Evolutionary conservation across 331 rosid species (phyloP), one percentile per base, ranked within the genome.

Genomic region (Malus hybrid): DNA sequence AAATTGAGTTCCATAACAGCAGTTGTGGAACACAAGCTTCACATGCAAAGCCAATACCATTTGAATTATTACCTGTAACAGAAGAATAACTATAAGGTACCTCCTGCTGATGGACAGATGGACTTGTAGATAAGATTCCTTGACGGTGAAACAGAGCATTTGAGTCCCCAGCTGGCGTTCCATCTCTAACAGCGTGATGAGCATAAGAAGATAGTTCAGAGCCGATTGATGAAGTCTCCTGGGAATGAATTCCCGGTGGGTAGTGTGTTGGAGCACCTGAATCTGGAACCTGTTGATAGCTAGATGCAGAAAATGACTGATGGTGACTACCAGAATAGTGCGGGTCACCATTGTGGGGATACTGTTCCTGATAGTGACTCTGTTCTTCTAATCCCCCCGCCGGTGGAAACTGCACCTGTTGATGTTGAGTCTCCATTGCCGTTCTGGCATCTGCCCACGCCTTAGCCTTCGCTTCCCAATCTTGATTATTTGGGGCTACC

Each of bases 11-110:
- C 81, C 84, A 83, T 46, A 84, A 77, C 33, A 72, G 70, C 31
- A 72, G 71, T 71, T 80, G 83, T 73, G 79, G 81, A 77, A 72
- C 81, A 83, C 75, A 76, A 76, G 87, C 86, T 82, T 85, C 89
- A 86, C 84, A 77, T 64, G 83, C 91, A 89, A 86, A 81, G 80
- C 76, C 87, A 83, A 83, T 56, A 86, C 72, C 65, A 80, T 85
- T 83, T 85, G 85, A 90, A 87, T 83, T 77, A 81, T 94, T 95
- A 95, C 99, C 99, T 95, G 97, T 57, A 86, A 89, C 84, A 90
- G 97, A 90, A 88, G 91, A 90, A 92, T 95, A 92, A 95, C 96
- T 95, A 95, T 96, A 90, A 95, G 99, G 97, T 95, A 95, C 97
- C 99, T 95, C 99, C 99, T 88, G 99, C 97, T 83, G 97, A 80